Evolutionary conservation across 371 early-diverging fungal species (phyloP), one percentile per base, ranked within the genome.

Genomic region (Actinomortierella wolfii): DNA sequence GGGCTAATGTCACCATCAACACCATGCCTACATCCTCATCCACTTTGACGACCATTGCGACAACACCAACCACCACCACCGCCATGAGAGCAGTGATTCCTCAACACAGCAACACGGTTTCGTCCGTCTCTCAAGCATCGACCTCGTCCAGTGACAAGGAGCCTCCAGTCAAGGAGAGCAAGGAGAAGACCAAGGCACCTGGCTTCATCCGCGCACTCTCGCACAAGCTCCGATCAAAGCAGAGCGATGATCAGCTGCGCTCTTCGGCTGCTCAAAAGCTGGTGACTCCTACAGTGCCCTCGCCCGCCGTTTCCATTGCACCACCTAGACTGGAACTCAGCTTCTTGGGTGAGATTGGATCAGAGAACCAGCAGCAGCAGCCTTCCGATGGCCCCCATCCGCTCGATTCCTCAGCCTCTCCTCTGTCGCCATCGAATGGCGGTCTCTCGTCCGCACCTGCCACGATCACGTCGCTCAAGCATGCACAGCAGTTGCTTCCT

Each of bases 171-270:
- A 18, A 15, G 0, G 71, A 70, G 59, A 25, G 64, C 34, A 34
- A 59, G 0, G 53, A 60, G 52, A 67, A 43, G 56, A 43, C 73
- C 18, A 73, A 63, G 51, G 59, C 61, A 0, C 44, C 66, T 8
- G 63, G 59, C 3, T 67, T 73, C 21, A 67, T 73, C 21, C 67
- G 74, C 1, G 74, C 74, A 11, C 41, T 73, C 0, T 71, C 70
- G 1, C 54, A 44, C 46, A 73, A 65, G 34, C 47, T 73, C 56
- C 74, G 74, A 5, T 60, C 64, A 26, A 73, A 63, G 51, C 67
- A 66, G 5, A 67, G 60, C 11, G 74, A 73, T 14, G 73, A 67
- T 21, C 66, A 65, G 45, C 42, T 65, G n/a, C 54, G 39, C 28
- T 7, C 51, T 18, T 15, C 52, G 2, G 14, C 45, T 15, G 2